Evolutionary conservation across 345 rosid species (phyloP).

Genomic region (Hypericum perforatum): DNA sequence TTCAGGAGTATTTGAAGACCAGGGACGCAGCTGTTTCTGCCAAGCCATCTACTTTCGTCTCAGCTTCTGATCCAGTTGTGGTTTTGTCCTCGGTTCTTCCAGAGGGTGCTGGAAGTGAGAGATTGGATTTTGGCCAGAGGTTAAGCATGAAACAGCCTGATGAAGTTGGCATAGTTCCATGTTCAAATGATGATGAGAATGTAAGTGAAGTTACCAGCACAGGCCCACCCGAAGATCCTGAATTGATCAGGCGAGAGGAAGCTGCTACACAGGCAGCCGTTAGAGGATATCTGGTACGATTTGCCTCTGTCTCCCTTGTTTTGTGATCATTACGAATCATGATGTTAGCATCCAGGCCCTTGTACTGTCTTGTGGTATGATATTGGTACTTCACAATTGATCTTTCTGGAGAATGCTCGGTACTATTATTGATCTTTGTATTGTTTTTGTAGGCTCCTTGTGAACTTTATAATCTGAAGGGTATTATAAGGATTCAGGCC

Average conservation of each 20-base stretch:
- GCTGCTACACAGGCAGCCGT: constrained; percentile 72
- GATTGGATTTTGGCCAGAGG: constrained; percentile 16
- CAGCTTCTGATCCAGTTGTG: constrained; percentile 23
- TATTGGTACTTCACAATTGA: not conserved
- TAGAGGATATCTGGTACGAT: constrained; percentile 61
- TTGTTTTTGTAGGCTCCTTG: constrained; percentile 45
- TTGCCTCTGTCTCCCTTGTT: constrained; percentile 4
- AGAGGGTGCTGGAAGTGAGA: constrained; percentile 18
- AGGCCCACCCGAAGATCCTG: constrained; percentile 32
- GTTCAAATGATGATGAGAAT: constrained; percentile 14
- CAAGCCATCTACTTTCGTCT: constrained; percentile 28
- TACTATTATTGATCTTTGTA: not conserved
- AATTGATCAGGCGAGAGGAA: constrained; percentile 34
- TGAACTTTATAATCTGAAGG: constrained; percentile 42
- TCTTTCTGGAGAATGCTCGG: not conserved
- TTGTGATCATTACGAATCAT: not conserved
- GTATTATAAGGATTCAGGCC: constrained; percentile 61
- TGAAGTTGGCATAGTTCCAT: constrained; percentile 15
- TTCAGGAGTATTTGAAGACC: constrained; percentile 42
- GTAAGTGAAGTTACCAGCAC: constrained; percentile 2
- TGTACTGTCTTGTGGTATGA: not conserved
- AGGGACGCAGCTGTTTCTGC: constrained; percentile 40
- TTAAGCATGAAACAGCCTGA: constrained; percentile 19
- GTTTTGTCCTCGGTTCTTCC: constrained; percentile 22
- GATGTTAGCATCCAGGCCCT: not conserved